Conservation (phyloP, 2,329 filamentous ascomycete species). For the Penicillium psychrosexuale region DNA sequence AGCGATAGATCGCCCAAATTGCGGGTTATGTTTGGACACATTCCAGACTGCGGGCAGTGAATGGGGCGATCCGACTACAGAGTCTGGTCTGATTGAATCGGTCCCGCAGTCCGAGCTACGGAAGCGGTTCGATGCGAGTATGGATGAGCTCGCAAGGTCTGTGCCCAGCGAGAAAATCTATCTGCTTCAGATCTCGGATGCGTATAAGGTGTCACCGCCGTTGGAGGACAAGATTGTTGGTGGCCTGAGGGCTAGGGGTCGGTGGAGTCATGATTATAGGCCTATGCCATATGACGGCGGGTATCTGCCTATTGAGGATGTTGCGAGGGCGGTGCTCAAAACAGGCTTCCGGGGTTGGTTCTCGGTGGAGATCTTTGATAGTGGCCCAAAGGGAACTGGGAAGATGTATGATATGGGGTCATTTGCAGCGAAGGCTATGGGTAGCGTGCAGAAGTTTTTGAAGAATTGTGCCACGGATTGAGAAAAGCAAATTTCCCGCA, state of each 20-base stretch:
- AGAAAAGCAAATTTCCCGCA: background rate
- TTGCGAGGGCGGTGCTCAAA: slow-evolving; percentile 61
- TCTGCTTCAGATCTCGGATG: slow-evolving; percentile 71
- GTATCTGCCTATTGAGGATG: slow-evolving; percentile 65
- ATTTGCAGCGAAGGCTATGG: slow-evolving; percentile 54
- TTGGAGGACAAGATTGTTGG: slow-evolving; percentile 52
- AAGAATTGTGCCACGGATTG: slow-evolving; percentile 33
- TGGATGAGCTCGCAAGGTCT: slow-evolving; percentile 55
- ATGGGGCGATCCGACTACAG: slow-evolving; percentile 67
- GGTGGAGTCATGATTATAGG: slow-evolving; percentile 70
- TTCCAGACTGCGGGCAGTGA: slow-evolving; percentile 73
- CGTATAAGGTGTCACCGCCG: slow-evolving; percentile 60
- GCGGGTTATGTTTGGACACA: slow-evolving; percentile 73
- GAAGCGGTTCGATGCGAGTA: slow-evolving; percentile 51
- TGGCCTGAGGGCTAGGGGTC: slow-evolving; percentile 58
- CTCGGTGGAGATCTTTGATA: slow-evolving; percentile 68
- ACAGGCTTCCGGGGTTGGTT: slow-evolving; percentile 68
- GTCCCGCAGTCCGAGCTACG: slow-evolving; percentile 48
- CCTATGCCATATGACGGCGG: slow-evolving; percentile 68
- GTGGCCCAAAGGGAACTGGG: slow-evolving; percentile 53
- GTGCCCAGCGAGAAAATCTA: slow-evolving; percentile 70
- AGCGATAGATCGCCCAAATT: slow-evolving; percentile 60
- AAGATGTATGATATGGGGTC: slow-evolving; percentile 49
- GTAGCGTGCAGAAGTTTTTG: slow-evolving; percentile 47
- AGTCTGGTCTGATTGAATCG: slow-evolving; percentile 57